Evolutionary conservation across 2,329 filamentous ascomycete species (phyloP), one percentile per base, ranked within the genome.

Genomic region (Sporothrix inflata): DNA sequence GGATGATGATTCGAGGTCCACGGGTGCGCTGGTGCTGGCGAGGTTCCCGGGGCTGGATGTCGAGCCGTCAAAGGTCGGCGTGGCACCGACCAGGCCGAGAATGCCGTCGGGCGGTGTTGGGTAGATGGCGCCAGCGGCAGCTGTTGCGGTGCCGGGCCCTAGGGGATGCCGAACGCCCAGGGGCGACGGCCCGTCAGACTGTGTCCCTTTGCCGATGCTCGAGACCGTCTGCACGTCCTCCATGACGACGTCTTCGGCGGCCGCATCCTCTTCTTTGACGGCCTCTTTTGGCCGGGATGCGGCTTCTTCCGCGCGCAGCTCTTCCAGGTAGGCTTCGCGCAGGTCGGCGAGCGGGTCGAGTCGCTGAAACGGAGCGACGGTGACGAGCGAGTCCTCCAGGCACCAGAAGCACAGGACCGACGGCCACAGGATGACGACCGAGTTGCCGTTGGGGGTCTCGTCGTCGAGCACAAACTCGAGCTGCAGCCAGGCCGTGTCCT

Each of bases 41-140:
- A 80, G 81, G 55, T 87, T 87, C 3, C 83, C 85, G 0, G 89
- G 89, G 69, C 88, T 91, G 1, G 86, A 86, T 1, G 83, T 81
- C 1, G 83, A 83, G 5, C 85, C 85, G 72, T 91, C 89, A 70
- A 89, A 83, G 1, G 86, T 86, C 4, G 88, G 86, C 0, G 87
- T 87, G 7, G 86, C 83, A 3, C 85, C 88, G 11, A 84, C 80
- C 1, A 82, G 80, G 69, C 84, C 84, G 53, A 89, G 88, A 21
- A 90, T 81, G 16, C 85, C 90, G 77, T 92, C 91, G 12, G 91
- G 91, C 1, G 91, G 91, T 6, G 91, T 93, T 9, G 90, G 91
- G 78, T 93, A 93, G 80, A 93, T 86, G 30, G 83, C 81, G 7
- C 74, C 73, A 8, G 76, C 73, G 1, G 78, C 72, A 2, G 75